These are phyloP conservation scores for Salvia sclarea DNA, from an alignment of 305 asterid species.

Conservation along the genomic window DNA sequence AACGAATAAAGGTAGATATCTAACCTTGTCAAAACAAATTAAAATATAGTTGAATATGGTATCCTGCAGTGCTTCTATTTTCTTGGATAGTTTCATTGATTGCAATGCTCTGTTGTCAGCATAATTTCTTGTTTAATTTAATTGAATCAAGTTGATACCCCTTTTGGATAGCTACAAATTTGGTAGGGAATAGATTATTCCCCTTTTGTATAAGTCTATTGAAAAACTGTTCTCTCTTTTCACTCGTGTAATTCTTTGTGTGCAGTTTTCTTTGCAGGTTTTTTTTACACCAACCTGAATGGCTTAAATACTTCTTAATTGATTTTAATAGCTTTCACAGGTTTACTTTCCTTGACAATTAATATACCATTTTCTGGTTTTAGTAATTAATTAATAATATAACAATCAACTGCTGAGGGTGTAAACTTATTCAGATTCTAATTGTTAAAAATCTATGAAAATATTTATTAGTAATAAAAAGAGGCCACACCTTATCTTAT, in stretches of 20 bases:
- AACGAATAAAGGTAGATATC: slow-evolving; percentile 72
- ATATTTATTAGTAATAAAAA: neutral
- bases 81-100: neutral
- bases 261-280: neutral
- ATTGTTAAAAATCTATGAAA: neutral
- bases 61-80: neutral
- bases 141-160: slow-evolving; percentile 2
- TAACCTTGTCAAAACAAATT: slow-evolving; percentile 6
- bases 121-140: neutral
- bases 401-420: neutral
- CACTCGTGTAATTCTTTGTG: slow-evolving; percentile 1
- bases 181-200: neutral
- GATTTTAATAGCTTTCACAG: neutral
- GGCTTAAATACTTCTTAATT: slow-evolving; percentile 15
- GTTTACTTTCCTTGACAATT: slow-evolving; percentile 11
- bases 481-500: neutral
- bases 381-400: neutral
- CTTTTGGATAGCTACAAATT: neutral
- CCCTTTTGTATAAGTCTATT: neutral
- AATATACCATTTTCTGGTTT: neutral
- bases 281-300: neutral
- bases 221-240: neutral
- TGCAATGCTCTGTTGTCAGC: neutral
- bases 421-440: neutral
- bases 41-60: neutral